These are phyloP conservation scores for Boehmeria nivea DNA, from an alignment of 306 rosid species.

Conservation along the genomic window DNA sequence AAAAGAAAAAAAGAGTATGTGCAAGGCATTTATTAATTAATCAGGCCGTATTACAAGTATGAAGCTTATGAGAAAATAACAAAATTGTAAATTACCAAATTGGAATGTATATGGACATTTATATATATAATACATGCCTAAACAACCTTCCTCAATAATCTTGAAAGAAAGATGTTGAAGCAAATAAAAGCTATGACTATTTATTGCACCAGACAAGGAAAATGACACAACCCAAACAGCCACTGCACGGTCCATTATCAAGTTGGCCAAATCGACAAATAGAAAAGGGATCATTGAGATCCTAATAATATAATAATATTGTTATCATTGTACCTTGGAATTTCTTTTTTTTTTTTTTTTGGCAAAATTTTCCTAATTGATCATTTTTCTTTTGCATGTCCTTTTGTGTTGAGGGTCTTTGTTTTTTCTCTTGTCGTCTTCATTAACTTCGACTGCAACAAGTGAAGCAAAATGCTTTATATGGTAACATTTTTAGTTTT, in stretches of 20 bases:
- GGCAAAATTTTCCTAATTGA: too few relatives aligned
- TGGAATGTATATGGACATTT: neutral
- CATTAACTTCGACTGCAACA: constrained; percentile 20
- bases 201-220: constrained; percentile 54
- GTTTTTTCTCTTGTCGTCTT: constrained; percentile 25
- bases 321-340: neutral
- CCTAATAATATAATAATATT: neutral
- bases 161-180: constrained; percentile 27
- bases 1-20: too few relatives aligned
- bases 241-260: constrained; percentile 29
- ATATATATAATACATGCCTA: neutral
- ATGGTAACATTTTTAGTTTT: constrained; percentile 12
- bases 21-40: too few relatives aligned
- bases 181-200: constrained; percentile 38
- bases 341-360: neutral
- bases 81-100: too few relatives aligned
- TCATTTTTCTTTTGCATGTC: neutral
- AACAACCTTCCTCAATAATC: constrained; percentile 14
- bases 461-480: constrained; percentile 12
- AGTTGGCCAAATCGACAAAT: constrained; percentile 18
- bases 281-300: constrained; percentile 4
- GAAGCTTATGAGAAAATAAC: too few relatives aligned
- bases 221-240: constrained; percentile 39
- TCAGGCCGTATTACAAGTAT: too few relatives aligned
- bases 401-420: constrained; percentile 12